Base-by-base conservation (phyloP, 257 asterid species). In the Ligustrum vulgare region DNA sequence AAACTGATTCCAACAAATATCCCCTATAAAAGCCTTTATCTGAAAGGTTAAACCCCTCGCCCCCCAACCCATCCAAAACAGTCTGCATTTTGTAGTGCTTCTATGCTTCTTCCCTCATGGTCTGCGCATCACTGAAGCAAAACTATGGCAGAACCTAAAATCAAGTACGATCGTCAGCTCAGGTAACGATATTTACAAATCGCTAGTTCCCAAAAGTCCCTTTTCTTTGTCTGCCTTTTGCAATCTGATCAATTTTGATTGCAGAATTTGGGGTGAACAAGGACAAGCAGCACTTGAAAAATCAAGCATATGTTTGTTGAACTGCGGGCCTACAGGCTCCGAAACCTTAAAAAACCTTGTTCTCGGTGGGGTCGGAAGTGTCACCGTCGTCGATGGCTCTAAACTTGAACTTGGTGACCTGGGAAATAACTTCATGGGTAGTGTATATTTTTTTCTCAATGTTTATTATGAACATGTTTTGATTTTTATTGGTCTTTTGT, bases 191-290 rank as follows among this genome's bases (percentile, higher is more conserved):
- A 65, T 78, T 49, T 28, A 8, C 33, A 36, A 41, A 36, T 72
- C 65, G 20, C 18, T 31, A 69, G 5, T 66, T 69, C 54, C 60
- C 56, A 32, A 9, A 32, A 69, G 16, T 34, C 2, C 23, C 47
- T 54, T 67, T 72, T 37, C 65, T 11, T 20, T 75, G 31, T 39
- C 25, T 13, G 64, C 66, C 22, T 32, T 25, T 36, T 32, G 23
- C 47, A 34, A 63, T 58, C 51, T 51, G 60, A 82, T 45, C 22
- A 28, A 1, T 37, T 72, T 69, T 11, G 18, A 60, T 78, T 86
- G 81, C 85, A 93, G 98, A 85, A 95, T 95, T 76, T 95, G 99
- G 99, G 98, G 99, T n/a, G 99, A 95, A 84, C 97, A 93, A 82
- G 99, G 99, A 73, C 99, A 95, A 82, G 87, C 93, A 74, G 97